phyloP scores from a whole-genome alignment of 2,329 filamentous ascomycete genomes.

The Colletotrichum sansevieriae region DNA sequence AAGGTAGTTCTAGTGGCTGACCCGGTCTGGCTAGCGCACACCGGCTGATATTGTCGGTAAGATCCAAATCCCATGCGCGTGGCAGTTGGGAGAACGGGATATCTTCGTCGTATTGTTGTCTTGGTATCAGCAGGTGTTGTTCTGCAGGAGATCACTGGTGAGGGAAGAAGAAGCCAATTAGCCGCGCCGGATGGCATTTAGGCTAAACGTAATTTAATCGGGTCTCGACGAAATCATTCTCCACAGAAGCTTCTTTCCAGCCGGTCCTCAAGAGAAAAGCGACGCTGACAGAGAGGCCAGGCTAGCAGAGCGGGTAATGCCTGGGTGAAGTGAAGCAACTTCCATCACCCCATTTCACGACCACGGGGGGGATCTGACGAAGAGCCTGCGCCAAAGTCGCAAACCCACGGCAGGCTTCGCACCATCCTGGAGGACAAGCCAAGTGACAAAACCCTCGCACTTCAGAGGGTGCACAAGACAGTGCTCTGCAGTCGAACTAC shows the following conservation, averaged over 20 bases:
- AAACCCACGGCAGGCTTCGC: slow-evolving; percentile 9
- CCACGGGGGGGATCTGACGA: neutral
- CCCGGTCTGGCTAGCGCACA: neutral
- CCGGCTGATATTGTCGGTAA: slow-evolving; percentile 7
- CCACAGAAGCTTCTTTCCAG: neutral
- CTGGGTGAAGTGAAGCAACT: slow-evolving; percentile 1
- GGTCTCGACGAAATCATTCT: slow-evolving; percentile 33
- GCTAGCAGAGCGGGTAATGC: neutral
- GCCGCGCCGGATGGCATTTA: slow-evolving; percentile 36
- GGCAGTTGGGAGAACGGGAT: neutral
- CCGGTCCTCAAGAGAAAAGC: slow-evolving; percentile 6
- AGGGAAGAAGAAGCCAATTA: slow-evolving; percentile 39
- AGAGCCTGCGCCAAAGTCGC: slow-evolving; percentile 15
- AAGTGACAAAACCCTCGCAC: neutral
- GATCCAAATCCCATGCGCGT: slow-evolving; percentile 11
- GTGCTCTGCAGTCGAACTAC: slow-evolving; percentile 2
- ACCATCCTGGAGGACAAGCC: neutral
- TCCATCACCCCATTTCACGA: neutral
- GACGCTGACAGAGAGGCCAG: slow-evolving; percentile 19
- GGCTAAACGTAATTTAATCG: slow-evolving; percentile 39
- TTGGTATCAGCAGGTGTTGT: neutral
- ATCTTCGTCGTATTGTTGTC: neutral
- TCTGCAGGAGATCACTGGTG: slow-evolving; percentile 13
- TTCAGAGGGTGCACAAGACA: slow-evolving; percentile 17
- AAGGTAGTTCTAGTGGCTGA: neutral